Base-by-base conservation (phyloP, 371 early-diverging fungal species). In the Syncephalastrum racemosum region DNA sequence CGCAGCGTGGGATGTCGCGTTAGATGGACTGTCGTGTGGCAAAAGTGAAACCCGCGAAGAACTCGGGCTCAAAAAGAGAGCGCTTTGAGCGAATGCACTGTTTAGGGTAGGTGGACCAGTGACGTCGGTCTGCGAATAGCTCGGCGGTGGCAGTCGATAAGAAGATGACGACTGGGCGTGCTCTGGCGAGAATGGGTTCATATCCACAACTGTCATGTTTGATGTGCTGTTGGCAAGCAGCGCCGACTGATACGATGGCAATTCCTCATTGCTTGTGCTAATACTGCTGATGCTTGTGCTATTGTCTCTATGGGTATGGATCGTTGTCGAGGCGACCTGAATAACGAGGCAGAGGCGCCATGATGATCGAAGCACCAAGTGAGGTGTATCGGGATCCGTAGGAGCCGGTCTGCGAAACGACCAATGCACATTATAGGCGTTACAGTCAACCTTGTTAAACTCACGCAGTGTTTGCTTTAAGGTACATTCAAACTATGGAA, bases 181-280 rank as follows among this genome's bases (percentile, higher is more conserved):
- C 39, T 43, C 22, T 50, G 27, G 50, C 51, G 10, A 5, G 36
- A 31, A 31, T 10, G 36, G 36, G 36, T 31, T 31, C 36, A 31
- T 31, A 10, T 31, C 36, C 31, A 23, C 54, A 14, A 22, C 56
- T 48, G 43, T 15, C 47, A 48, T 58, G 16, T 20, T 10, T 7
- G 52, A n/a, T 7, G 39, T 24, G 18, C 2, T 31, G 10, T 31
- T 31, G 36, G 36, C 36, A 31, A 40, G 24, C 3, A 60, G 42
- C 25, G 68, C 73, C 31, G 60, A 53, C 46, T 71, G 70, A 50
- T 75, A 75, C n/a, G 66, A 60, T 16, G 76, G 76, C 16, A 75
- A 46, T 19, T 64, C 58, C 36, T 73, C 74, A 8, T 55, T 49
- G 36, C 36, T 8, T 2, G 36, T 31, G 36, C 36, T 31, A 5